Percentiles rank a stretch among this genome's conserved stretches.
These are phyloP conservation scores for Medicago truncatula DNA, from an alignment of 306 rosid species.

Conservation along the genomic window MtrunA17r5.0-ANR NC_053042.1:46893001-46893500, in stretches of 20 bases:
- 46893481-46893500: background rate
- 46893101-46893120: constrained; percentile 1
- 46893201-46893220: background rate
- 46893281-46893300: too few relatives aligned
- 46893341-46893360: too few relatives aligned
- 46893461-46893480: too few relatives aligned
- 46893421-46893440: too few relatives aligned
- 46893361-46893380: too few relatives aligned
- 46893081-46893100: background rate
- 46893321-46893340: too few relatives aligned
- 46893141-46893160: background rate
- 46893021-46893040: background rate
- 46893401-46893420: too few relatives aligned
- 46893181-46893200: background rate
- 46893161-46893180: background rate
- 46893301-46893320: background rate
- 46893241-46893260: background rate
- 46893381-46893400: too few relatives aligned
- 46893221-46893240: background rate
- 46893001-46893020: too few relatives aligned
- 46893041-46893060: constrained; percentile 9
- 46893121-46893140: constrained; percentile 14
- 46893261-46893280: background rate
- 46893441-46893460: too few relatives aligned
- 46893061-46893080: constrained; percentile 11